These are phyloP conservation scores for Ascoidea rubescens DNA, from an alignment of 805 yeast species.

Conservation along the genomic window DNA sequence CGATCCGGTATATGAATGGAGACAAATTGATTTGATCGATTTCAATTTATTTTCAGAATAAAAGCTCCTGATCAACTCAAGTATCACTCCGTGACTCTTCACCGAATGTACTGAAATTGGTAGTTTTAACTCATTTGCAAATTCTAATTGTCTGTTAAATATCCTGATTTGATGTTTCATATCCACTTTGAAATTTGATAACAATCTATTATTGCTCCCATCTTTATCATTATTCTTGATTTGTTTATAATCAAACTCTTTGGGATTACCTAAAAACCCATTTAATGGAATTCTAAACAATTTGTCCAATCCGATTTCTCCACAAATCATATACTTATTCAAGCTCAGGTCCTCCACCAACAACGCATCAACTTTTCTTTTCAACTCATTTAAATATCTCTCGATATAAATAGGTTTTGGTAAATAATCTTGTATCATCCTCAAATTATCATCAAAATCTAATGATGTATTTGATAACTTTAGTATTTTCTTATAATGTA, in stretches of 20 bases:
- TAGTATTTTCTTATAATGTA: constrained; percentile 47
- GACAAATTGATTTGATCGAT: constrained; percentile 30
- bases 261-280: constrained; percentile 35
- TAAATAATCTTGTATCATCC: constrained; percentile 27
- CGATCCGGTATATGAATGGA: constrained; percentile 85
- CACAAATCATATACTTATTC: constrained; percentile 25
- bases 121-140: constrained; percentile 34
- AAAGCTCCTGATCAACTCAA: constrained; percentile 24
- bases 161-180: constrained; percentile 54
- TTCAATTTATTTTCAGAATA: constrained; percentile 9
- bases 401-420: constrained; percentile 48
- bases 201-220: constrained; percentile 7
- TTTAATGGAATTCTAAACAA: constrained; percentile 49
- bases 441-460: constrained; percentile 18
- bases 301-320: constrained; percentile 89
- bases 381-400: constrained; percentile 9
- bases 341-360: neutral
- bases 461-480: constrained; percentile 4
- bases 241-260: neutral
- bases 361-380: neutral
- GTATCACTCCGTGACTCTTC: constrained; percentile 53
- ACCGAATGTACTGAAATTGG: constrained; percentile 80
- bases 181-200: constrained; percentile 37
- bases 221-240: constrained; percentile 3
- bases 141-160: constrained; percentile 31